These are phyloP conservation scores for Sextonia rubra DNA, from an alignment of 164 flowering plant species.

Conservation along the genomic window DNA sequence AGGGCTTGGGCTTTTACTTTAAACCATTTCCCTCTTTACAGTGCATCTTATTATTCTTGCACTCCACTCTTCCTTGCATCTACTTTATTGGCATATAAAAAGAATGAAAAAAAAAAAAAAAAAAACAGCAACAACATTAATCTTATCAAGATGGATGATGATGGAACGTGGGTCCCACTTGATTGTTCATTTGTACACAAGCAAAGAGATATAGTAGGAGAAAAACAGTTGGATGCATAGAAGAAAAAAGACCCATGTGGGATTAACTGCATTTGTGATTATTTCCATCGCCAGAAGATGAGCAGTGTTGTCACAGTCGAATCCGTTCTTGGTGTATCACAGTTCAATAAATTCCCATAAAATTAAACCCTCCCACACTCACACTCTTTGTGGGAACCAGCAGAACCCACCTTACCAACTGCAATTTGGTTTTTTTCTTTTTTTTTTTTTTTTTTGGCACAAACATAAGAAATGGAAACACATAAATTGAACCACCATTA, in stretches of 20 bases:
- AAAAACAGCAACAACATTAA: slow-evolving; percentile 23
- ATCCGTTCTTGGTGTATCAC: no score
- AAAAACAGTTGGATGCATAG: no score
- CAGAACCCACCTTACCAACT: neutral
- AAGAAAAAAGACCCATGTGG: no score
- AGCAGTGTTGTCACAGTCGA: no score
- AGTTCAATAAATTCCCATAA: neutral
- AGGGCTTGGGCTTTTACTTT: no score
- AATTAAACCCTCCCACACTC: neutral
- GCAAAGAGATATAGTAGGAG: no score
- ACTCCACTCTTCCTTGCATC: neutral
- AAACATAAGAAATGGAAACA: neutral
- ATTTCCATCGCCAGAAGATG: no score
- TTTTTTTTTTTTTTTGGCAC: no score
- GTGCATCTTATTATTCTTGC: neutral
- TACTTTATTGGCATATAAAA: neutral
- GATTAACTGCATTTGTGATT: no score
- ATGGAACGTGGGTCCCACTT: neutral
- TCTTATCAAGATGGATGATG: neutral
- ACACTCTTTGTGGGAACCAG: neutral
- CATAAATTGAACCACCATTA: no score
- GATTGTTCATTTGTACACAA: neutral
- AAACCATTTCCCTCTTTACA: slow-evolving; percentile 1
- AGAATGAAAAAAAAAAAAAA: slow-evolving; percentile 2
- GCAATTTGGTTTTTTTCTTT: slow-evolving; percentile 6